Evolutionary conservation across 805 yeast species (phyloP), one percentile per base, ranked within the genome.

Genomic region (Metschnikowia orientalis): DNA sequence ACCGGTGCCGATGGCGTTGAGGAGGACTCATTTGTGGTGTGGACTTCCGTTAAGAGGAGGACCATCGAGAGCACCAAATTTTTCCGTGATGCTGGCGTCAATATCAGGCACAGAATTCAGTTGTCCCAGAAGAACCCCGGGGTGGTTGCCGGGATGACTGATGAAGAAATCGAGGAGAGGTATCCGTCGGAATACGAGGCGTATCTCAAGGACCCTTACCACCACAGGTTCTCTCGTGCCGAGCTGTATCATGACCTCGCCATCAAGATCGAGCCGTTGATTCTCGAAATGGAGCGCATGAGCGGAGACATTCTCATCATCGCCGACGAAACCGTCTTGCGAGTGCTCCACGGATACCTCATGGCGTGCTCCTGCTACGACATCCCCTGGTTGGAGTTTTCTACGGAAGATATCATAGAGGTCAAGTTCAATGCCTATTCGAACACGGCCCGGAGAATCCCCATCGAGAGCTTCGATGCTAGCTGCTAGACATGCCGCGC

Each of bases 221-320:
- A 92, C 59, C 90, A 82, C 54, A 69, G 98, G 39, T 92, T 75
- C 54, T 85, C 95, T 2, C 71, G 97, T 30, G 87, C 95, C 0
- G 99, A 92, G 61, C 84, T 94, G 31, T 92, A 88, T 54, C 98
- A 92, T 59, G 99, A 92, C 58, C 70, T 92, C 37, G 97, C 98
- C 0, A 81, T 92, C 22, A 78, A 95, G 48, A 74, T 92, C 62
- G 98, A 92, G 59, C 95, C 97, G 0, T 67, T 92, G 35, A 77
- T 92, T 40, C 69, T 92, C 54, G 97, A 92, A 57, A 81, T 92
- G 78, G 99, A 92, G 57, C 74, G 97, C 47, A 80, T 83, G 74
- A 75, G 85, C 33, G 85, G 87, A 13, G 96, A 88, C 54, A 73
- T 92, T 10, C 65, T 92, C 45, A 82, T 92, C 39, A 83, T 92